Base-by-base conservation (phyloP, 2,329 filamentous ascomycete genomes). In the Dactylellina haptotyla region DNA sequence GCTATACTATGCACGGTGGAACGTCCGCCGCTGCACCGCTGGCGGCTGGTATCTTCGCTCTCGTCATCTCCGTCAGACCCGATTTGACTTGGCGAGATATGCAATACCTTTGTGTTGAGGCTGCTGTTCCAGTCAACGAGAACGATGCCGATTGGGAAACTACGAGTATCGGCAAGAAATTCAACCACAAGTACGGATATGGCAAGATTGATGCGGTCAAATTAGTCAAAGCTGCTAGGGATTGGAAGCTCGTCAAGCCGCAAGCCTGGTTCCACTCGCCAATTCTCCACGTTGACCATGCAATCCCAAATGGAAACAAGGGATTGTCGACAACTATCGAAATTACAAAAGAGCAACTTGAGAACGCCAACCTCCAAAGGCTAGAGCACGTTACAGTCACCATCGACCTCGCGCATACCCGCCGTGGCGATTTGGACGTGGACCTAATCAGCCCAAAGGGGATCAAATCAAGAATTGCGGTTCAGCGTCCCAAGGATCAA, bases 371-470 rank as follows among this genome's bases (percentile, higher is more conserved):
- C 79, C 80, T 99, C 12, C 92, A 89, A 78, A 88, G 91, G 14
- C 79, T 99, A 25, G 95, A 99, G 83, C 95, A 99, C 82, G 91
- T 99, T 34, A 98, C 94, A 0, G 87, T 99, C 34, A 98, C 94
- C 1, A 99, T 99, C 93, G 99, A 99, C 78, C 86, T 97, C 23
- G 87, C 91, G 62, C 95, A 99, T 80, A 88, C 87, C 1, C 89
- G 90, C 71, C 90, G 95, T 76, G 95, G 95, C 65, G 95, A 99
- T 80, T 81, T 99, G 25, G 97, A 92, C 79, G 94, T 96, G 37
- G 95, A 99, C 79, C 84, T 99, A 48, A 87, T 91, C 79, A 97
- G 93, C 77, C 95, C 95, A 0, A 84, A 87, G 30, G 91, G 92
- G 8, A 83, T 97, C 67, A 84, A 92, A 75, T 97, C 92, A 79